Evolutionary conservation across 2,329 filamentous ascomycete genomes (phyloP).

Genomic region (Neophaeococcomyces aloes): DNA sequence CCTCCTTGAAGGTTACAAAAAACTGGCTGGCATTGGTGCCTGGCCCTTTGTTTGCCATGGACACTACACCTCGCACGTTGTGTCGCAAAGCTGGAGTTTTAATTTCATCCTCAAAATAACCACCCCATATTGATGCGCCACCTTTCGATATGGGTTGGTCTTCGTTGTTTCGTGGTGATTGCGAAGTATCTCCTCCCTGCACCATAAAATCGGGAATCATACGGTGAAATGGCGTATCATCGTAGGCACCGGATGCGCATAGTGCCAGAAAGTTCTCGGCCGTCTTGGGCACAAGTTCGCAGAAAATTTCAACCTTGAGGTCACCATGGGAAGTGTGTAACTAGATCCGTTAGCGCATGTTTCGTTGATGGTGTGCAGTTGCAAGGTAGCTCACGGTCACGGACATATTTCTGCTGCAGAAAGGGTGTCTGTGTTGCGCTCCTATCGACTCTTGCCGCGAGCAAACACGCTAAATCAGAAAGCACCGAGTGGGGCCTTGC

Average conservation of each 20-base stretch:
- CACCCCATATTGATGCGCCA: conserved; percentile 46
- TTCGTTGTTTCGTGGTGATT: conserved; percentile 31
- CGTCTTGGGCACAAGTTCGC: conserved; percentile 85
- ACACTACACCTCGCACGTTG: conserved; percentile 47
- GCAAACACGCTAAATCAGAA: background rate
- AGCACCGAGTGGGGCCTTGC: too few species aligned
- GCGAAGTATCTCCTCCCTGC: conserved; percentile 47
- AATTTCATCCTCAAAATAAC: conserved; percentile 53
- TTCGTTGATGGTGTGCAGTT: background rate
- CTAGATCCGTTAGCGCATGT: conserved; percentile 21
- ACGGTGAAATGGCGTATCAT: conserved; percentile 53
- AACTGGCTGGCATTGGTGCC: conserved; percentile 52
- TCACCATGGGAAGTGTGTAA: conserved; percentile 83
- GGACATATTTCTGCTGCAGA: conserved; percentile 13
- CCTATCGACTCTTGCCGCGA: background rate
- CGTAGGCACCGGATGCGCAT: conserved; percentile 51
- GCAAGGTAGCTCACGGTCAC: conserved; percentile 15
- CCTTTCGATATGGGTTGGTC: conserved; percentile 42
- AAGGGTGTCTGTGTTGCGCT: background rate
- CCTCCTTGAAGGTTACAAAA: conserved; percentile 52
- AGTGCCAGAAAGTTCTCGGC: conserved; percentile 66
- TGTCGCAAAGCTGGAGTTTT: conserved; percentile 46
- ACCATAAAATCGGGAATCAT: conserved; percentile 55
- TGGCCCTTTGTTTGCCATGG: conserved; percentile 49
- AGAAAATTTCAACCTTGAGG: conserved; percentile 93